phyloP scores from a whole-genome alignment of 2,329 filamentous ascomycete species.

The Trichophyton equinum region DNA sequence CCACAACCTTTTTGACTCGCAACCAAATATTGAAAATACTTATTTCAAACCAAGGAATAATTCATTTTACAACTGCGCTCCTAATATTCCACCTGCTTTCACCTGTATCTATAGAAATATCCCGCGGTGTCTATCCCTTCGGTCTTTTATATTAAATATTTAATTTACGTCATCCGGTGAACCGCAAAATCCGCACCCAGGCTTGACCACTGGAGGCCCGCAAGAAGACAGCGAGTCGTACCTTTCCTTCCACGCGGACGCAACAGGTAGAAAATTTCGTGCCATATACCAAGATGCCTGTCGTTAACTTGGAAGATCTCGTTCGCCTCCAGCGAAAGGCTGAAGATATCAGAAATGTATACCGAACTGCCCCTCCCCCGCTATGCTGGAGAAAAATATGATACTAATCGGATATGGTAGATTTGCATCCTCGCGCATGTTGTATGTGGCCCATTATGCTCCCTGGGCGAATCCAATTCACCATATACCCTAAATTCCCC shows the following conservation, averaged over 20 bases:
- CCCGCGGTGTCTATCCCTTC: background rate
- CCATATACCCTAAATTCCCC: background rate
- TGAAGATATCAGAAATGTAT: slow-evolving; percentile 82
- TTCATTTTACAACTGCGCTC: background rate
- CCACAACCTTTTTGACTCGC: background rate
- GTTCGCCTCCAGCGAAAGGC: slow-evolving; percentile 78
- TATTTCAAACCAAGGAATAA: background rate
- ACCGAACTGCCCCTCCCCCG: slow-evolving; percentile 24
- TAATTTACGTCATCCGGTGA: background rate
- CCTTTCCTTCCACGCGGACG: background rate
- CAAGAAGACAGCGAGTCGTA: background rate
- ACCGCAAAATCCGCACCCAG: background rate
- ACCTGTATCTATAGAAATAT: background rate
- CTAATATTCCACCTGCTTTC: background rate
- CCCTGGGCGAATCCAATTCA: background rate
- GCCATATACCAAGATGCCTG: slow-evolving; percentile 58
- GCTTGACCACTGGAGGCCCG: background rate
- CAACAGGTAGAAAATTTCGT: background rate
- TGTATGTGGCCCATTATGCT: slow-evolving; percentile 34
- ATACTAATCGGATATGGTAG: slow-evolving; percentile 31
- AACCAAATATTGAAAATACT: background rate
- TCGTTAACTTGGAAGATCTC: slow-evolving; percentile 81
- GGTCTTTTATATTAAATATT: background rate
- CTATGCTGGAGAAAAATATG: slow-evolving; percentile 14
- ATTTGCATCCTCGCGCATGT: slow-evolving; percentile 95